Evolutionary conservation across 129 eudicot species (phyloP).

Genomic region (Tagetes patula): DNA sequence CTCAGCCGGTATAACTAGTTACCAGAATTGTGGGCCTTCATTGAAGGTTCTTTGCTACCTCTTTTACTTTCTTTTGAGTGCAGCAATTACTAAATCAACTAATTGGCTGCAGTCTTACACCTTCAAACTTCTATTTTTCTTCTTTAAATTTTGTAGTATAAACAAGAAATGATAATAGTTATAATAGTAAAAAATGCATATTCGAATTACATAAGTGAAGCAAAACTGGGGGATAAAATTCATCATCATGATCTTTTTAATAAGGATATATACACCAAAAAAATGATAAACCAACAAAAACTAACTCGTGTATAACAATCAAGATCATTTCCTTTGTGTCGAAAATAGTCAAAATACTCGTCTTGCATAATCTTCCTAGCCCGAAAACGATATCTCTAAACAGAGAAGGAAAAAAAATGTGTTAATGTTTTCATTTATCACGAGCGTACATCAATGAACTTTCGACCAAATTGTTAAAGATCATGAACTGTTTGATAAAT

Average conservation of each 20-base stretch:
- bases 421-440: too few relatives aligned
- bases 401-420: slow-evolving; percentile 40
- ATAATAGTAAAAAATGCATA: not conserved
- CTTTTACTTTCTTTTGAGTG: too few relatives aligned
- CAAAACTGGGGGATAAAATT: not conserved
- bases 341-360: slow-evolving; percentile 14
- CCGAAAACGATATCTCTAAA: slow-evolving; percentile 38
- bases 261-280: slow-evolving; percentile 34
- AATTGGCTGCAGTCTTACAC: not conserved
- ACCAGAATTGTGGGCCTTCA: too few relatives aligned
- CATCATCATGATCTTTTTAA: not conserved
- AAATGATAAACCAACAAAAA: slow-evolving; percentile 24
- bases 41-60: too few relatives aligned
- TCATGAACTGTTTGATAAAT: too few relatives aligned
- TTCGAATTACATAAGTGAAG: not conserved
- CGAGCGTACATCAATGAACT: too few relatives aligned
- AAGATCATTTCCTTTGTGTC: slow-evolving; percentile 11
- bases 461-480: too few relatives aligned
- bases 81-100: too few relatives aligned
- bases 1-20: too few relatives aligned
- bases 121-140: not conserved
- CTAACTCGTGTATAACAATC: slow-evolving; percentile 17
- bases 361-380: slow-evolving; percentile 39
- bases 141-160: not conserved
- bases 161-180: not conserved